Evolutionary conservation across 768 basidiomycete species (phyloP).

Genomic region (Pulveroboletus sp.): DNA sequence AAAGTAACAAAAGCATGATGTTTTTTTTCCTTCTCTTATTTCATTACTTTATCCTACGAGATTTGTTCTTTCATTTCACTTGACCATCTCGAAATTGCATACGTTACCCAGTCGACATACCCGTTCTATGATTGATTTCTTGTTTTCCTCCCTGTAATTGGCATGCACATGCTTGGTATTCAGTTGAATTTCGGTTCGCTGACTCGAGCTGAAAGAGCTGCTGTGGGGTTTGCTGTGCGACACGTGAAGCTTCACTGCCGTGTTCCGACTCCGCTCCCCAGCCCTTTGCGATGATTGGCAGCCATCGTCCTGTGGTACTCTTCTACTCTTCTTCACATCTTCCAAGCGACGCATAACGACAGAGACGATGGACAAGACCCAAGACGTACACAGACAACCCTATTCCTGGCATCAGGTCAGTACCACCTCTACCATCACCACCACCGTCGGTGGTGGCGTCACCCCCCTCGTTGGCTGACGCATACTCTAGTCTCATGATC

Average conservation of each 20-base stretch:
- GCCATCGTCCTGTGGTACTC: slow-evolving; percentile 5
- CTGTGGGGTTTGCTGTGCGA: slow-evolving; percentile 5
- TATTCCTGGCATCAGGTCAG: slow-evolving; percentile 89
- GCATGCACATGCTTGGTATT: slow-evolving; percentile 21
- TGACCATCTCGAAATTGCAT: slow-evolving; percentile 6
- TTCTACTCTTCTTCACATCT: slow-evolving; percentile 8
- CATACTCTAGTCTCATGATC: slow-evolving; percentile 71
- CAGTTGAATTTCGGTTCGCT: slow-evolving; percentile 6
- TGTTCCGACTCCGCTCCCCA: slow-evolving; percentile 34
- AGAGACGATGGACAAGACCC: slow-evolving; percentile 22
- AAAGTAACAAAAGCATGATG: slow-evolving; percentile 30
- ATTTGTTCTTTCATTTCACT: background rate
- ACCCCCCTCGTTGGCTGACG: slow-evolving; percentile 12
- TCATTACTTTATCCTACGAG: slow-evolving; percentile 14
- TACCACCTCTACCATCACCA: slow-evolving; percentile 2
- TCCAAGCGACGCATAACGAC: slow-evolving; percentile 12
- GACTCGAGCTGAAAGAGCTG: background rate
- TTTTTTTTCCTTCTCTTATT: background rate
- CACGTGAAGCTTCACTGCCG: slow-evolving; percentile 23
- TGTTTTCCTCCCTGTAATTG: slow-evolving; percentile 25
- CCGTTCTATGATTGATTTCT: slow-evolving; percentile 18
- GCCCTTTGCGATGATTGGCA: slow-evolving; percentile 21
- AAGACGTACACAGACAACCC: slow-evolving; percentile 33
- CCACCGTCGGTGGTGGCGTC: slow-evolving; percentile 14
- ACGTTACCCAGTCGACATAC: slow-evolving; percentile 24